Percentiles rank a stretch among this genome's conserved stretches.
Evolutionary conservation across 129 eudicot genomes (phyloP).

Genomic region (Smallanthus sonchifolius): DNA sequence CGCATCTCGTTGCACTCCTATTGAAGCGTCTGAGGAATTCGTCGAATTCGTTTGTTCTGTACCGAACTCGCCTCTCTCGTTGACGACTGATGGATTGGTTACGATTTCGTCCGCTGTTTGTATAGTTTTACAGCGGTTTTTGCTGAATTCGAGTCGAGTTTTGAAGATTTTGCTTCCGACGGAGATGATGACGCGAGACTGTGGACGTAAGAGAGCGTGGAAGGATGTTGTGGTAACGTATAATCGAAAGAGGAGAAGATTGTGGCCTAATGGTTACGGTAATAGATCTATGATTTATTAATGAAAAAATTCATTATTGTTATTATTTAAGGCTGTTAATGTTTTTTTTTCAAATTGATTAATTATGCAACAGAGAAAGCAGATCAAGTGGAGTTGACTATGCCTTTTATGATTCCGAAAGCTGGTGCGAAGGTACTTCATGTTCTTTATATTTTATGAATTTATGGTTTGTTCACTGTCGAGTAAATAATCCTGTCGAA

Average conservation of each 20-base stretch:
- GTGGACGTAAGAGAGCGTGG: slow-evolving; percentile 12
- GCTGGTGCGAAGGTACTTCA: slow-evolving; percentile 34
- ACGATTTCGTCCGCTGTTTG: slow-evolving; percentile 43
- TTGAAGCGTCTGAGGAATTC: slow-evolving; percentile 35
- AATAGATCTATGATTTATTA: background rate
- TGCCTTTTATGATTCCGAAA: background rate
- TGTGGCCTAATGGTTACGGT: slow-evolving; percentile 15
- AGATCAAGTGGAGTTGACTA: slow-evolving; percentile 14
- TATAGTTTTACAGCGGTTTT: slow-evolving; percentile 28
- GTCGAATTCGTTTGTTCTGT: slow-evolving; percentile 47
- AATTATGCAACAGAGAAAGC: slow-evolving; percentile 24
- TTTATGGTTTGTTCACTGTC: background rate
- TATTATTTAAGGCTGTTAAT: background rate
- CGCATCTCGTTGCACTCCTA: slow-evolving; percentile 36
- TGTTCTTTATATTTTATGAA: background rate
- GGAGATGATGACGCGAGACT: slow-evolving; percentile 8
- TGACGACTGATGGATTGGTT: slow-evolving; percentile 34
- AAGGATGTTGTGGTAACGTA: slow-evolving; percentile 29
- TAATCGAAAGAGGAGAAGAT: slow-evolving; percentile 46
- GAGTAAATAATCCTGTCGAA: background rate
- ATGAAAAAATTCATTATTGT: slow-evolving; percentile 11
- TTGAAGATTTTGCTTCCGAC: slow-evolving; percentile 21
- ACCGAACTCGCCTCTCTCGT: slow-evolving; percentile 62
- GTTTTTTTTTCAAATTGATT: background rate
- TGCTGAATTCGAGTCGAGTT: slow-evolving; percentile 22